Conservation (phyloP, 148 eudicot genomes). For the Nyssa sinensis region DNA sequence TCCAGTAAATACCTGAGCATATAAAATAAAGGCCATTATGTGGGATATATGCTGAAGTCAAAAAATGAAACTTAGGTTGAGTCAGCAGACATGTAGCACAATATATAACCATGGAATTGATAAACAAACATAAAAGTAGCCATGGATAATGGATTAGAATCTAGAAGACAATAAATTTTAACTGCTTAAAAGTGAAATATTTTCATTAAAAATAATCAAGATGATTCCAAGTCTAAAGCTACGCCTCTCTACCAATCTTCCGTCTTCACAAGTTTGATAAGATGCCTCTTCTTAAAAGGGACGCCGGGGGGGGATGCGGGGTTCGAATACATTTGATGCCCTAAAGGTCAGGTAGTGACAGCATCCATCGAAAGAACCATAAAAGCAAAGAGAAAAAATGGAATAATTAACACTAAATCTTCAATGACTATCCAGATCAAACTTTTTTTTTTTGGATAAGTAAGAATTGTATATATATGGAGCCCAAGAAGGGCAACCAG, state of each 20-base stretch:
- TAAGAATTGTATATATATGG: no score
- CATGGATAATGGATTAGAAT: no score
- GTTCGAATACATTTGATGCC: no score
- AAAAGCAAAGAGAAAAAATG: no score
- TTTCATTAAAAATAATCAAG: background rate
- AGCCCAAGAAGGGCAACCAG: no score
- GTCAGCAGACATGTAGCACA: background rate
- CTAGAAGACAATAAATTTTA: background rate
- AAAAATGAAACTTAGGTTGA: conserved; percentile 8
- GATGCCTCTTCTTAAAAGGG: no score
- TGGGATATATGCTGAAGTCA: conserved; percentile 6
- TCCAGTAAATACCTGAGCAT: conserved; percentile 80
- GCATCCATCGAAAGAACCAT: no score
- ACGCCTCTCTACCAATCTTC: background rate
- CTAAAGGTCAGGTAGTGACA: no score
- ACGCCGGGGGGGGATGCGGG: no score
- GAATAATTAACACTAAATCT: background rate
- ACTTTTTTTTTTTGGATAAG: no score
- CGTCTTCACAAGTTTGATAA: background rate
- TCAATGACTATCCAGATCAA: background rate
- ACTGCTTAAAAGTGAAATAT: background rate
- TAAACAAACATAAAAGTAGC: background rate
- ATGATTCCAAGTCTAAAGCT: background rate
- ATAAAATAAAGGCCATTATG: conserved; percentile 8
- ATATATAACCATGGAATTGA: background rate